A percentile compares a stretch with the other conserved stretches of the same genome.
Evolutionary conservation across 2,329 filamentous ascomycete species (phyloP).

Genomic region (Penicillium concentricum): DNA sequence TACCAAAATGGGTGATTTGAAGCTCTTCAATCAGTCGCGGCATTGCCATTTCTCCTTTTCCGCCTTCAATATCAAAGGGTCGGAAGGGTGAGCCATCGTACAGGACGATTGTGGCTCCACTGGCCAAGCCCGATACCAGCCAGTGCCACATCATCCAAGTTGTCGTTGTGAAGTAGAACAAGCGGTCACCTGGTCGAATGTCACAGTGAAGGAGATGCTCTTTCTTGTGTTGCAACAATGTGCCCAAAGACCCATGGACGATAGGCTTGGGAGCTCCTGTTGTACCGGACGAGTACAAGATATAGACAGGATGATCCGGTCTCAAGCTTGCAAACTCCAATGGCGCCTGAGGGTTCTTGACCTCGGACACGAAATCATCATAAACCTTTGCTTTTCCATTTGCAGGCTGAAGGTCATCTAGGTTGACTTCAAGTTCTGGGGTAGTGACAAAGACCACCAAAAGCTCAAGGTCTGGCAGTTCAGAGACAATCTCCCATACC

Average conservation of each 20-base stretch:
- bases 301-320: slow-evolving; percentile 86
- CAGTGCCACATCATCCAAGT: slow-evolving; percentile 99
- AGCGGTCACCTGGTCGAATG: slow-evolving; percentile 66
- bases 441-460: slow-evolving; percentile 75
- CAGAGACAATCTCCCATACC: slow-evolving; percentile 70
- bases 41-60: slow-evolving; percentile 74
- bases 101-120: slow-evolving; percentile 77
- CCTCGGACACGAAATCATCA: slow-evolving; percentile 47
- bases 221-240: slow-evolving; percentile 94
- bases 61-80: slow-evolving; percentile 56
- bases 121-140: slow-evolving; percentile 81
- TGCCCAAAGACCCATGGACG: slow-evolving; percentile 85
- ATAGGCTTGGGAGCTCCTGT: slow-evolving; percentile 89
- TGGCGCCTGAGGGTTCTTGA: slow-evolving; percentile 37
- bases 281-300: slow-evolving; percentile 90
- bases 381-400: slow-evolving; percentile 45
- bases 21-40: slow-evolving; percentile 77
- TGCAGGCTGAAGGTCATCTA: slow-evolving; percentile 33
- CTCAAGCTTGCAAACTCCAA: slow-evolving; percentile 73
- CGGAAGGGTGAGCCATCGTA: slow-evolving; percentile 93
- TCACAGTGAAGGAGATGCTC: slow-evolving; percentile 88
- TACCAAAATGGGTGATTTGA: slow-evolving; percentile 88
- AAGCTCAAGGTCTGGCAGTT: slow-evolving; percentile 64
- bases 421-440: slow-evolving; percentile 36
- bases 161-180: slow-evolving; percentile 93